Conservation (phyloP, 768 basidiomycete species). For the Mycena pura region DNA sequence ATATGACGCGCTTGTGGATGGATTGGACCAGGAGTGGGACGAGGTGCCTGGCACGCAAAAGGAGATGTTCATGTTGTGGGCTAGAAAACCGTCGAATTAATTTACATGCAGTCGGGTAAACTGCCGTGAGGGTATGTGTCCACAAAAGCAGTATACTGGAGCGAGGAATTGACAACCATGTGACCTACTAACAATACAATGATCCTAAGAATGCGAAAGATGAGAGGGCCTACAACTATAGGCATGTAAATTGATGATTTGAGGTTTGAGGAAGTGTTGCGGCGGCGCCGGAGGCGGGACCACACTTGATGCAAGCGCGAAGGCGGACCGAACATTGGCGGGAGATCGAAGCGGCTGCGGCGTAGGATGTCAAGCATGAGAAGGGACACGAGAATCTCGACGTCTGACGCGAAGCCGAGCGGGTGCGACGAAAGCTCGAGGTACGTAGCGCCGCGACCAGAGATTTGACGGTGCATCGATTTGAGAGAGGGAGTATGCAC, state of each 20-base stretch:
- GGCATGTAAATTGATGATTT: not conserved
- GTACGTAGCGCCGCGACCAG: constrained; percentile 13
- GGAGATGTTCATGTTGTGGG: constrained; percentile 26
- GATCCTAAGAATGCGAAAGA: constrained; percentile 1
- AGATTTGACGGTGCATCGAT: constrained; percentile 46
- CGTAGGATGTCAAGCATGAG: constrained; percentile 71
- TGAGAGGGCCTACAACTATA: not conserved
- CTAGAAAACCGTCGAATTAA: constrained; percentile 17
- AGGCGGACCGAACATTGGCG: constrained; percentile 48
- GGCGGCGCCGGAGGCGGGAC: constrained; percentile 9
- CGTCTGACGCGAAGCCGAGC: constrained; percentile 11
- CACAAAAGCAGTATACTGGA: no score
- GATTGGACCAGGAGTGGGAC: constrained; percentile 23
- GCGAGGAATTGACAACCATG: no score
- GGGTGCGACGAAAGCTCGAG: constrained; percentile 19
- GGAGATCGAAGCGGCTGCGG: constrained; percentile 60
- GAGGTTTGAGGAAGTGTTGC: not conserved
- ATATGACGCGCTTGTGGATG: constrained; percentile 21
- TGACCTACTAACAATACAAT: not conserved
- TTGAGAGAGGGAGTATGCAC: constrained; percentile 50
- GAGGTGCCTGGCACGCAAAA: constrained; percentile 26
- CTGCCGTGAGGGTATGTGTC: no score
- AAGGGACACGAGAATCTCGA: constrained; percentile 51
- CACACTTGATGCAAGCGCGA: constrained; percentile 14
- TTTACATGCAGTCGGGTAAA: no score